Evolutionary conservation across 768 basidiomycete species (phyloP), one percentile per base, ranked within the genome.

Genomic region (Lentinula sp.): DNA sequence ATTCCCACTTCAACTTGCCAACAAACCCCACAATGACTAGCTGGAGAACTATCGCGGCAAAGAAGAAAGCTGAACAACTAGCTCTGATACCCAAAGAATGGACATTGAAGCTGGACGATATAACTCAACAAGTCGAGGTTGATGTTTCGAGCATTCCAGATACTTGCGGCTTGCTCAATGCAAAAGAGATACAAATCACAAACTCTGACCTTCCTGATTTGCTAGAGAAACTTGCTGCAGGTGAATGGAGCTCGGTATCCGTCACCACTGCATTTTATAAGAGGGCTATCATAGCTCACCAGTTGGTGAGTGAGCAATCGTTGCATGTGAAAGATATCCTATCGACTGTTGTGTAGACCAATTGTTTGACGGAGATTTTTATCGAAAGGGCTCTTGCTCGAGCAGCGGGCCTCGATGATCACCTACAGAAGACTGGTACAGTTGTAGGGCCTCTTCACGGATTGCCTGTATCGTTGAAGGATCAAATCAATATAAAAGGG

Each of bases 341-440:
- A 39, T 39, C 37, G 13, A n/a, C 15, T 9, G 32, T 58, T 5
- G 18, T 5, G 15, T 37, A 91, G 89, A 84, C 84, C 5, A 92
- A 92, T 65, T 93, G 92, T 68, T 68, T 93, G 40, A 93, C 91
- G 0, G 91, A 93, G 70, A 85, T 91, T n/a, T 91, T 89, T 66
- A 80, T 91, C 56, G 87, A 92, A 23, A 78, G 80, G 4, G 92
- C 88, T 0, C 74, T 91, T 4, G 73, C 71, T 13, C 78, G 85
- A 9, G 92, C 93, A 2, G 71, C 77, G 15, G 79, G 84, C 67
- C 76, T 93, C 4, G 93, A 94, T 65, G 81, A 80, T 4, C 72
- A 83, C 62, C 70, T 89, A 46, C 77, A 76, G 65, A 73, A 66
- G 62, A 92, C 84, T 0, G 92, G 91, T 21, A 79, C 80, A 62